Evolutionary conservation across 495 filamentous ascomycete species (phyloP), one percentile per base, ranked within the genome.

Genomic region (Mycothermus thermophilus): DNA sequence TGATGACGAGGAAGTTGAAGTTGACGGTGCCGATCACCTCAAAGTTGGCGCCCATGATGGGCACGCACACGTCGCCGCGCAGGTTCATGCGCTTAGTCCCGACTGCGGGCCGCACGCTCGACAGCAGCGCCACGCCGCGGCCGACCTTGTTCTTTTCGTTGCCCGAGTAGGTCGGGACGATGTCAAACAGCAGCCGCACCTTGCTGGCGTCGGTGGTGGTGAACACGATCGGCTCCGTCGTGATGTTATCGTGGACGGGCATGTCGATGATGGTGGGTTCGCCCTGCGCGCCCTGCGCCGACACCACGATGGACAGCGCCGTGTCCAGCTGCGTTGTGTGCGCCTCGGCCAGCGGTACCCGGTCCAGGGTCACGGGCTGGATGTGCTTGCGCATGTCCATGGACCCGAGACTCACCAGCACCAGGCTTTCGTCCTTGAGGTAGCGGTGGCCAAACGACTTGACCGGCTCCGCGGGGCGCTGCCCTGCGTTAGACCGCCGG

Each of bases 391-490:
- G 71, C 58, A 75, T 83, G 50, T 96, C 90, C 80, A 93, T 94
- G 0, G 82, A 85, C 0, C 90, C 90, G 13, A 97, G 59, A 44
- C 82, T 94, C 43, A 97, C 84, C 34, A 95, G 69, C 29, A 97
- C 72, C 67, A 96, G 79, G 40, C 79, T 78, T 45, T 88, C 77
- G 30, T 87, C 75, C 25, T 74, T 90, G 34, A 97, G 77, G 60
- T 95, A 97, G 31, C 88, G 72, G 62, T 96, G 90, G 37, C 90
- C 90, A 61, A 93, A 97, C 14, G 85, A 80, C 56, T 96, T 96
- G 40, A 95, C 71, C 28, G 84, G 78, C 30, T 92, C 83, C 16
- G 73, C 51, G 9, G 58, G 52, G 30, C 71, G 62, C 3, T 48
- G 44, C 8, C 34, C 32, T 7, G 49, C 54, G n/a, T 58, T 57